Evolutionary conservation across 2,329 filamentous ascomycete genomes (phyloP).

Genomic region (Penicillium sp.): DNA sequence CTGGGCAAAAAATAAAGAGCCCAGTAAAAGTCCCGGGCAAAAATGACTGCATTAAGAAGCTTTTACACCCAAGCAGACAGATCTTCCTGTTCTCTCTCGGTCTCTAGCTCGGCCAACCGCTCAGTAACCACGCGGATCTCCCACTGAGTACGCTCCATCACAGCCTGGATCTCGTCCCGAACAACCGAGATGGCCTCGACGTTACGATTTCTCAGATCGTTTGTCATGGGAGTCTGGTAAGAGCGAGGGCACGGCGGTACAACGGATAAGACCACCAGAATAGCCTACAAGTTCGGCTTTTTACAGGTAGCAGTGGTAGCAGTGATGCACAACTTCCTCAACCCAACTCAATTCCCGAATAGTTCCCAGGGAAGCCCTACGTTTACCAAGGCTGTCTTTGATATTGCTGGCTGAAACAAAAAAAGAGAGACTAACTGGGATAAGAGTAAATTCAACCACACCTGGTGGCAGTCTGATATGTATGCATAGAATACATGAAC

Average conservation of each 20-base stretch:
- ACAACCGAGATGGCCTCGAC: no score
- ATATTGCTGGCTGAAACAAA: neutral
- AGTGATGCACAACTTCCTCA: neutral
- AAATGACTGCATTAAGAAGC: neutral
- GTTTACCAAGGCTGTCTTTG: neutral
- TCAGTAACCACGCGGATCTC: no score
- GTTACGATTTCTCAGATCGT: neutral
- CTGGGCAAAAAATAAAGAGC: neutral
- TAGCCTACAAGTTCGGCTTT: neutral
- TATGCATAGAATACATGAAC: slow-evolving; percentile 13
- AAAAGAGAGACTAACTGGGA: neutral
- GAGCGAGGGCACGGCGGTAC: neutral
- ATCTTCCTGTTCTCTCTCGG: neutral
- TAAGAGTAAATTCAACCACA: slow-evolving; percentile 1
- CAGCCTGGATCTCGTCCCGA: no score
- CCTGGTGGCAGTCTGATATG: slow-evolving; percentile 9
- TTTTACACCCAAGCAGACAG: neutral
- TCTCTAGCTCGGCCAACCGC: neutral
- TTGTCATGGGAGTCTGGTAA: neutral
- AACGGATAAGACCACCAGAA: neutral
- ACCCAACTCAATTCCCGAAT: neutral
- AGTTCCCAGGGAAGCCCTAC: no score
- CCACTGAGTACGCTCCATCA: no score
- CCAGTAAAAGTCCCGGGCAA: neutral
- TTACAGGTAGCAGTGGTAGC: neutral